Percentiles rank a stretch among this genome's conserved stretches.
phyloP scores from a whole-genome alignment of 495 filamentous ascomycete genomes.

The Hypoxylon lienhwacheense region DNA sequence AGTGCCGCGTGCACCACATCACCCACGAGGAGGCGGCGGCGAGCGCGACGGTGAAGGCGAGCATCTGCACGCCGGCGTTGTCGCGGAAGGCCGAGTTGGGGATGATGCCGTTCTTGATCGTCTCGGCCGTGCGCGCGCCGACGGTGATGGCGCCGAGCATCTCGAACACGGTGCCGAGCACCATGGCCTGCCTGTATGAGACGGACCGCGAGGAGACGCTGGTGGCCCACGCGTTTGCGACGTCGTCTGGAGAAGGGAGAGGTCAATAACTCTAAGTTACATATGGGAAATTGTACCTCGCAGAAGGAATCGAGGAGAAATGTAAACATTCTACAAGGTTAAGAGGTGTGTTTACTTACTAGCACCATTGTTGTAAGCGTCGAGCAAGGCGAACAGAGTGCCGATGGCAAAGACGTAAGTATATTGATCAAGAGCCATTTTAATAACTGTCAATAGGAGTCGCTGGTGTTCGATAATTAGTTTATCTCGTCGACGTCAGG shows the following conservation, averaged over 20 bases:
- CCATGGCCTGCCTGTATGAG: constrained; percentile 63
- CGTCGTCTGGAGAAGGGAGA: constrained; percentile 58
- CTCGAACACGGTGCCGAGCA: constrained; percentile 66
- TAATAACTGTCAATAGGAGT: constrained; percentile 8
- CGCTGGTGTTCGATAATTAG: constrained; percentile 11
- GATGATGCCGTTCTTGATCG: constrained; percentile 63
- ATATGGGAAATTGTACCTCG: constrained; percentile 6
- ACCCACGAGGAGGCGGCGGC: constrained; percentile 52
- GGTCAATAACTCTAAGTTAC: constrained; percentile 54
- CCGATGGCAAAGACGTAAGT: constrained; percentile 67
- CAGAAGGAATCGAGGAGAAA: background rate
- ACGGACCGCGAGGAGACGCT: constrained; percentile 69
- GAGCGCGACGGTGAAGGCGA: constrained; percentile 61
- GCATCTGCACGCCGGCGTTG: constrained; percentile 61
- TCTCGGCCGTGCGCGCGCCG: constrained; percentile 61
- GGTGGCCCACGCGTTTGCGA: constrained; percentile 73
- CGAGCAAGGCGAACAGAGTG: constrained; percentile 66
- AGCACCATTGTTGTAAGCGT: constrained; percentile 67
- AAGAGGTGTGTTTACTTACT: constrained; percentile 52
- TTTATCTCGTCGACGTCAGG: background rate
- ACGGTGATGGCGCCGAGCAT: constrained; percentile 59
- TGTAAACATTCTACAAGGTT: background rate
- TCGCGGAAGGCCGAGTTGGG: constrained; percentile 50
- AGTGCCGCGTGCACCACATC: constrained; percentile 65
- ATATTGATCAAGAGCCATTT: constrained; percentile 58